Evolutionary conservation across 257 asterid species (phyloP), one percentile per base, ranked within the genome.

Genomic region (Ballota nigra): DNA sequence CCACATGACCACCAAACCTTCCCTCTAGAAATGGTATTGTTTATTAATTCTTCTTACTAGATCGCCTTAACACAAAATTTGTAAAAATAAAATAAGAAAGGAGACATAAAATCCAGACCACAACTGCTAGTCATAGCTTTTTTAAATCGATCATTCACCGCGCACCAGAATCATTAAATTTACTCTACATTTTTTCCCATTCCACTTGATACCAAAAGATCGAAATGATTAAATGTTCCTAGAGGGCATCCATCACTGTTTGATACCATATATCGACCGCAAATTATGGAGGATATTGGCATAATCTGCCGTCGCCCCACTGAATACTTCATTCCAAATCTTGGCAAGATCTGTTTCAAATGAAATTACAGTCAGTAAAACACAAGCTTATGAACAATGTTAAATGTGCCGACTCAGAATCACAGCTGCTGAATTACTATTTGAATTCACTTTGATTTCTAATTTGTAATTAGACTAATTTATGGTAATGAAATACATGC

Each of bases 281-380:
- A 90, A 74, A 38, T 73, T 79, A 73, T 55, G 41, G 19, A 91
- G 83, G 49, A 79, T 80, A 61, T 87, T 88, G 4, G 71, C 43
- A 65, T 84, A 77, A 63, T 77, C 83, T 4, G 72, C 20, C 16
- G 79, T 74, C 34, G 70, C 86, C 86, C 84, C 84, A 81, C 85
- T 73, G 81, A 91, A 89, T 18, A 86, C 77, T 80, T 89, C 92
- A 56, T 84, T 69, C 98, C 96, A 91, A 18, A 85, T 85, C 87
- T 78, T 82, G 61, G 13, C 52, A 33, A 90, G 83, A 77, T 88
- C 97, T 92, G 87, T 77, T 75, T 40, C 78, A 68, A 64, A 63
- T 63, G 56, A 68, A 66, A 69, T 38, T 45, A 52, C 38, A 56
- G 63, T 45, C 31, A 15, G 41, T 69, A 75, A 75, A 71, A 75